Percentiles rank a stretch among this genome's conserved stretches.
Conservation (phyloP, 2,329 filamentous ascomycete genomes). For the Exserohilum rostratum region DNA sequence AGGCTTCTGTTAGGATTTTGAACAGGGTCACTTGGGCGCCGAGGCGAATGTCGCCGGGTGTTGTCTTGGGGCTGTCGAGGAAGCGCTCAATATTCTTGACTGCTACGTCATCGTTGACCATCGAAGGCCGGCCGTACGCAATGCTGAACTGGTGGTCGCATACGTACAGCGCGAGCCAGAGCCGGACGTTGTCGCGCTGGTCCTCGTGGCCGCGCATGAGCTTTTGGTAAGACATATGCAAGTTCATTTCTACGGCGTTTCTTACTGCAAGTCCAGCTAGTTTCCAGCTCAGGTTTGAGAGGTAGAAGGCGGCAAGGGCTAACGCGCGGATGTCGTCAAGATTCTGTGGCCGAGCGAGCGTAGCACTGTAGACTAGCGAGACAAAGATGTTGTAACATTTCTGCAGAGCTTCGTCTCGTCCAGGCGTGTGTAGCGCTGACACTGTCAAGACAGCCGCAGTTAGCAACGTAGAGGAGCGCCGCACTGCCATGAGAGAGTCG, state of each 20-base stretch:
- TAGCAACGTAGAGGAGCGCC: constrained; percentile 40
- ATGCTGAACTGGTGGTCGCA: constrained; percentile 52
- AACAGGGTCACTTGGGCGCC: constrained; percentile 41
- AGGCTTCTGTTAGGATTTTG: constrained; percentile 44
- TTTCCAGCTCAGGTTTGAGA: constrained; percentile 50
- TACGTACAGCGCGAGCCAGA: constrained; percentile 51
- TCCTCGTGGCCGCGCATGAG: constrained; percentile 43
- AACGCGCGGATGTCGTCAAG: constrained; percentile 49
- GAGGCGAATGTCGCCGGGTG: constrained; percentile 38
- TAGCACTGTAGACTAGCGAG: constrained; percentile 40
- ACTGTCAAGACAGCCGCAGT: constrained; percentile 41
- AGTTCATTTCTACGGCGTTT: constrained; percentile 50
- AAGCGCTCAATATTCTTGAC: constrained; percentile 47
- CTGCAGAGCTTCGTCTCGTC: constrained; percentile 35
- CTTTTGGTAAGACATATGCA: constrained; percentile 48
- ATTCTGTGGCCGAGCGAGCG: constrained; percentile 44
- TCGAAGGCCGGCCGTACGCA: constrained; percentile 50
- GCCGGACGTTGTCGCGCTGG: constrained; percentile 44
- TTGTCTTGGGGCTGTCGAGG: constrained; percentile 35
- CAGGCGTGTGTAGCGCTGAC: constrained; percentile 38
- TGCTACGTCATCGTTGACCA: constrained; percentile 48
- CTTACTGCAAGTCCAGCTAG: constrained; percentile 49
- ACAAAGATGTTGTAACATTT: constrained; percentile 44
- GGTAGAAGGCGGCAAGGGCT: constrained; percentile 50
- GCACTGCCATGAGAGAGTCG: constrained; percentile 35